Evolutionary conservation across 495 filamentous ascomycete species (phyloP), one percentile per base, ranked within the genome.

Genomic region (Aspergillus leporis): DNA sequence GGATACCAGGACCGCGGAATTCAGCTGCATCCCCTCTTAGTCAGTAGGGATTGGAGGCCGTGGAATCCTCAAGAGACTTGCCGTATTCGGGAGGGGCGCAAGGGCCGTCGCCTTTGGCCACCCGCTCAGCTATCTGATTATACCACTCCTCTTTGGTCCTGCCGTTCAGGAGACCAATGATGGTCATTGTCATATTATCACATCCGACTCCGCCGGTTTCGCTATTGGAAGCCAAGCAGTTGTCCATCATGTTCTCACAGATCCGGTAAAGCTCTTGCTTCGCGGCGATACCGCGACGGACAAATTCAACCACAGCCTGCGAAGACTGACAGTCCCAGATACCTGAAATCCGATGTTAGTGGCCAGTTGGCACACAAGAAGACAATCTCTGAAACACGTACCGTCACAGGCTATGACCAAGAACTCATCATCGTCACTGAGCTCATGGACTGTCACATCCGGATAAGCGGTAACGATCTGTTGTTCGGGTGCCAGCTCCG

Each of bases 161-260:
- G 70, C 93, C 94, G 62, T 87, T 84, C 55, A 98, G 85, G 67
- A 98, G 85, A 61, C 88, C 94, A 70, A 98, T 80, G 63, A 98
- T 79, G 65, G 87, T 82, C 90, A 98, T 97, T 62, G 94, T 98
- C 94, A 98, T 98, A 80, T 98, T 98, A 76, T 98, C 94, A 76
- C 94, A 98, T 60, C 94, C 94, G 50, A 98, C 94, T 46, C 94
- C 94, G 32, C 94, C 94, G 43, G 94, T 98, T 74, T 98, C 95
- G 65, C 92, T 94, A 81, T 94, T 97, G 52, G 92, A 92, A 30
- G 94, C 90, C 55, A 98, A 83, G 71, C 94, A 98, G 76, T 98
- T 98, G 79, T 98, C 93, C 94, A 98, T 98, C 92, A 98, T 95
- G 79, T 98, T 98, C 79, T 98, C 94, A 75, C 92, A 96, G 66